Conservation (phyloP, 257 asterid genomes). For the Agastache rugosa region DNA sequence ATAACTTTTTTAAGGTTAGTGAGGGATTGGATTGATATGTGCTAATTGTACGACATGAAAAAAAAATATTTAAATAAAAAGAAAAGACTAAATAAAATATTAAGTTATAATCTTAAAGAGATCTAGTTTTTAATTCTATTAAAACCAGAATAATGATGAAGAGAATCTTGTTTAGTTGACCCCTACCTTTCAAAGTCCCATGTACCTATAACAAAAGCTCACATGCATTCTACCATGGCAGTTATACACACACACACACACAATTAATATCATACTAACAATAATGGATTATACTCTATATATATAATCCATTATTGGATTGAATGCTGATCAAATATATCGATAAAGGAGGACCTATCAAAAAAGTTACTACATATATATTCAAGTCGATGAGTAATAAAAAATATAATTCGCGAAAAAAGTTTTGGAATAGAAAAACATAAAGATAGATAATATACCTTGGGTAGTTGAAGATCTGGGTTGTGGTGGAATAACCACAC, state of each 20-base stretch:
- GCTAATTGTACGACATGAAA: too few species aligned
- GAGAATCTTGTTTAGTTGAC: constrained; percentile 20
- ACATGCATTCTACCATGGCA: background rate
- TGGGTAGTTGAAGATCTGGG: constrained; percentile 34
- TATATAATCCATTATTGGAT: background rate
- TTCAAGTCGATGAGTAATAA: too few species aligned
- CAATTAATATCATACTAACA: too few species aligned
- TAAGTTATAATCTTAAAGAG: too few species aligned
- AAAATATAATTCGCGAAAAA: too few species aligned
- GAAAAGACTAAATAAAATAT: too few species aligned
- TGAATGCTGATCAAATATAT: background rate
- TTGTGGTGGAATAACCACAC: constrained; percentile 52
- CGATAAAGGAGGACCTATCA: background rate
- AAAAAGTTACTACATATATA: too few species aligned
- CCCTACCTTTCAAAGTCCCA: constrained; percentile 26
- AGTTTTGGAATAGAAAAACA: too few species aligned
- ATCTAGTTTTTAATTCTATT: background rate
- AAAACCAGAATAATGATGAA: background rate
- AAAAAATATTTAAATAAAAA: too few species aligned
- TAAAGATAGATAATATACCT: background rate
- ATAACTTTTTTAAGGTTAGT: too few species aligned
- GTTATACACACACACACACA: background rate
- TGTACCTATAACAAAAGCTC: background rate
- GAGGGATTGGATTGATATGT: too few species aligned
- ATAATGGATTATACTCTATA: too few species aligned